These are phyloP conservation scores for Psidium friedrichsthalianum DNA, from an alignment of 345 rosid genomes.

Conservation along the genomic window DNA sequence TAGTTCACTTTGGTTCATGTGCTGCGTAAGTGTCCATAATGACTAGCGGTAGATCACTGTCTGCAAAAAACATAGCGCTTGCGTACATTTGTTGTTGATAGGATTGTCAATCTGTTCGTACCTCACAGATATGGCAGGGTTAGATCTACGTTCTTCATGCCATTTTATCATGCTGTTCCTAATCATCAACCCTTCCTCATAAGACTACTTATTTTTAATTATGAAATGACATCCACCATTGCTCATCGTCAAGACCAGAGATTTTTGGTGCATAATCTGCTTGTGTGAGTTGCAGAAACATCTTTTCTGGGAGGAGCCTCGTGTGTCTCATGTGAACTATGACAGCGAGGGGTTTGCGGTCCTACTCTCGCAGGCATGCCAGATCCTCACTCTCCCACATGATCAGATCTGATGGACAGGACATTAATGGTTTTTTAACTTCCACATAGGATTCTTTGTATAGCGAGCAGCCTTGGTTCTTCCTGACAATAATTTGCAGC, in stretches of 20 bases:
- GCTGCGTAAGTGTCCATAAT: not conserved
- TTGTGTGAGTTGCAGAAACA: constrained; percentile 8
- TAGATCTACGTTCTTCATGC: not conserved
- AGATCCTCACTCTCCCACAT: not conserved
- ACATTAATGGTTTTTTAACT: not conserved
- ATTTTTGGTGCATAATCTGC: not conserved
- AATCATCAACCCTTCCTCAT: not conserved
- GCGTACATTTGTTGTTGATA: not conserved
- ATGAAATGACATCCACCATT: not conserved
- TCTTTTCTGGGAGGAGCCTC: constrained; percentile 17
- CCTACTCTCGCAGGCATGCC: not conserved
- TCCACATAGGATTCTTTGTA: not conserved
- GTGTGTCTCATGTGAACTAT: constrained; percentile 9
- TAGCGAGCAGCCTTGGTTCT: not conserved
- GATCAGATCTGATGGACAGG: not conserved
- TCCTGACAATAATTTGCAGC: not conserved
- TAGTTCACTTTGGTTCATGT: not conserved
- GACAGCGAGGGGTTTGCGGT: not conserved
- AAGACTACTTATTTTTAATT: not conserved
- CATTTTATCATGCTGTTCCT: not conserved
- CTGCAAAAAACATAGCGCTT: not conserved
- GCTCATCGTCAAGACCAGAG: not conserved
- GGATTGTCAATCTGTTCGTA: not conserved
- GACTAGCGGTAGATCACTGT: not conserved
- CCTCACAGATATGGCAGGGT: not conserved